These are phyloP conservation scores for Lepiota brunneoincarnata DNA, from an alignment of 768 basidiomycete genomes.

Conservation along the genomic window DNA sequence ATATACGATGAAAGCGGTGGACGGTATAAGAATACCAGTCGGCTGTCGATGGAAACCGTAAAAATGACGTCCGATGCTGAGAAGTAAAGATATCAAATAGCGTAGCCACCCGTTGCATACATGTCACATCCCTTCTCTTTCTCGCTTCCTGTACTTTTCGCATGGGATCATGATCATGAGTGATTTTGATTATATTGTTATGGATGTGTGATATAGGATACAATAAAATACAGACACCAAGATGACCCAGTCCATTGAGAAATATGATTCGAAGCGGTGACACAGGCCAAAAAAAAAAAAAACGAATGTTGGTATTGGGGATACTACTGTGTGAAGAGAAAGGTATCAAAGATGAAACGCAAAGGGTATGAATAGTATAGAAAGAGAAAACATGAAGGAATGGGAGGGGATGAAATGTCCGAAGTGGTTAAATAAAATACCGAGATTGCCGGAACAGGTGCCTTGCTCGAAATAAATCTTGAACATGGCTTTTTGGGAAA, in stretches of 20 bases:
- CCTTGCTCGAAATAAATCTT: background rate
- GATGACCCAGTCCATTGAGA: background rate
- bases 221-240: slow-evolving; percentile 1
- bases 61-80: background rate
- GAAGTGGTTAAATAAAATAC: background rate
- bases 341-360: background rate
- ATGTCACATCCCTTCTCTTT: background rate
- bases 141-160: background rate
- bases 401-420: background rate
- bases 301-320: background rate
- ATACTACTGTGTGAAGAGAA: background rate
- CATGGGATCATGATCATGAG: background rate
- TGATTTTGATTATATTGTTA: slow-evolving; percentile 1
- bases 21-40: slow-evolving; percentile 1
- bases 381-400: background rate
- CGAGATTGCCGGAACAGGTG: background rate
- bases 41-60: background rate
- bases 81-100: slow-evolving; percentile 7
- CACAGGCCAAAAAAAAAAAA: background rate
- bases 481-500: too few relatives aligned
- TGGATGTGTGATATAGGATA: slow-evolving; percentile 9
- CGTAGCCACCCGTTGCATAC: too few relatives aligned
- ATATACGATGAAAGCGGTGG: slow-evolving; percentile 3
- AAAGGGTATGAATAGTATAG: slow-evolving; percentile 6
- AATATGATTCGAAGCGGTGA: background rate